phyloP scores from a whole-genome alignment of 73 alveolate species.

The Blepharisma stoltei region DNA sequence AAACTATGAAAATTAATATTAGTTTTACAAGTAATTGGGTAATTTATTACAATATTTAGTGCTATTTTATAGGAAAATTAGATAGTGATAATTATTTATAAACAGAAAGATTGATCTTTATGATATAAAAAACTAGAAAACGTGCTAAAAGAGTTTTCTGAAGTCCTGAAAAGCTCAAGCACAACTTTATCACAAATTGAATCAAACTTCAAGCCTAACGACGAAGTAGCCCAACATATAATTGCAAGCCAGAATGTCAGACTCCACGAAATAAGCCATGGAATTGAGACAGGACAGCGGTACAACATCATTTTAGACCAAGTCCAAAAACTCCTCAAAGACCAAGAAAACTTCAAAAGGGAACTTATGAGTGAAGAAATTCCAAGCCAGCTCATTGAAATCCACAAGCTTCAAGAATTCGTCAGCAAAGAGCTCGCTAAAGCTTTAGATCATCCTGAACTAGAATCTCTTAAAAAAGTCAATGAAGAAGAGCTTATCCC shows the following conservation, averaged over 20 bases:
- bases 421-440: too few species aligned
- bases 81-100: too few species aligned
- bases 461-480: too few species aligned
- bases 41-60: too few species aligned
- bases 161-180: not conserved
- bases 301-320: not conserved
- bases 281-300: not conserved
- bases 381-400: not conserved
- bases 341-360: constrained; percentile 18
- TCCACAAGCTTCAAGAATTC: not conserved
- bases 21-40: too few species aligned
- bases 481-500: too few species aligned
- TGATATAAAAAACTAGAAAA: constrained; percentile 4
- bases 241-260: not conserved
- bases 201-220: not conserved
- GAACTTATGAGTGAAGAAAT: not conserved
- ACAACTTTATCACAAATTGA: not conserved
- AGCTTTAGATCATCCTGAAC: too few species aligned
- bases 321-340: not conserved
- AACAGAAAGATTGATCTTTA: too few species aligned
- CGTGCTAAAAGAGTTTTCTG: not conserved
- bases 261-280: not conserved
- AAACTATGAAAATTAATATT: too few species aligned
- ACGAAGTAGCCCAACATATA: not conserved
- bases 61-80: too few species aligned